Evolutionary conservation across 148 eudicot genomes (phyloP).

Genomic region (Nepenthes gracilis): DNA sequence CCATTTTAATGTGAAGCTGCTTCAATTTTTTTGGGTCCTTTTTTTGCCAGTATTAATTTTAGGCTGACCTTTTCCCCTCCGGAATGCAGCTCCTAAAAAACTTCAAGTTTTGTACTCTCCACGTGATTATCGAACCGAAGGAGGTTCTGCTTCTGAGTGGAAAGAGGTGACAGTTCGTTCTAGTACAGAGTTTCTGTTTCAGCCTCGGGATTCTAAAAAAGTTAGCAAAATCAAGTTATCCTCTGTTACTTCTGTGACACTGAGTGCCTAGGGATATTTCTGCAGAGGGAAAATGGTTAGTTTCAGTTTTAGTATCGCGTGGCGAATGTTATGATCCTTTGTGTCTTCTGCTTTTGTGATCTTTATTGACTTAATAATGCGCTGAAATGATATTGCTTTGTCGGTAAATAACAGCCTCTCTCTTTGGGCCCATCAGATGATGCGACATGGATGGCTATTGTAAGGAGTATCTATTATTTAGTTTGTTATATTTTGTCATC

Average conservation of each 20-base stretch:
- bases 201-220: conserved; percentile 50
- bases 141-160: conserved; percentile 63
- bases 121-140: conserved; percentile 73
- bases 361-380: no score
- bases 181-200: conserved; percentile 65
- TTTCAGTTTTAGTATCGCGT: no score
- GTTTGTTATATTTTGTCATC: no score
- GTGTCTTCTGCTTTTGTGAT: no score
- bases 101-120: conserved; percentile 70
- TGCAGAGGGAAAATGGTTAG: no score
- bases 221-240: conserved; percentile 70
- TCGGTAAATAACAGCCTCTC: no score
- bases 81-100: conserved; percentile 60
- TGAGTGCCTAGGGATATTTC: conserved; percentile 50
- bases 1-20: background rate
- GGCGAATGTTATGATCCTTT: no score
- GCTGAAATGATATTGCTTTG: no score
- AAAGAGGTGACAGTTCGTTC: conserved; percentile 74
- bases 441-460: no score
- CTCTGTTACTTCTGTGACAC: conserved; percentile 50
- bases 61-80: background rate
- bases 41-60: background rate
- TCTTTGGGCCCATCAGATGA: no score
- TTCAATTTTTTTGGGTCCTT: background rate
- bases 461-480: no score